phyloP scores from a whole-genome alignment of 1,284 basidiomycete species.

The Amylostereum areolatum region DNA sequence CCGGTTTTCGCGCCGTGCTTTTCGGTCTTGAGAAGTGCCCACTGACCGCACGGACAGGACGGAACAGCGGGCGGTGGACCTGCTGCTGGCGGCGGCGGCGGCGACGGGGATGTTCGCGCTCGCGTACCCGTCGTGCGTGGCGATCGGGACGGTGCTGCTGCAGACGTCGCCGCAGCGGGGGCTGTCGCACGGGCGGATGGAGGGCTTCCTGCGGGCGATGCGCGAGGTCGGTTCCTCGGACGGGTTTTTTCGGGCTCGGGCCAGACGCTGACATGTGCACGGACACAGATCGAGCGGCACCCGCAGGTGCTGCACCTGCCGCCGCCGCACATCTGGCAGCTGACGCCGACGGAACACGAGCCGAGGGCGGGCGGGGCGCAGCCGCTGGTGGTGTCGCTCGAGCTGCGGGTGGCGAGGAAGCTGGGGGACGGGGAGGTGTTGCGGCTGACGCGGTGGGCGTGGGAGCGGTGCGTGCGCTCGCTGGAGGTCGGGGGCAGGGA shows the following conservation, averaged over 20 bases:
- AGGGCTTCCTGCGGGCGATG: slow-evolving; percentile 70
- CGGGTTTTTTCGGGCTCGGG: too few species aligned
- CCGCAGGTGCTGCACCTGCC: slow-evolving; percentile 74
- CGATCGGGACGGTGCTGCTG: slow-evolving; percentile 77
- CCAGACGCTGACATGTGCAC: background rate
- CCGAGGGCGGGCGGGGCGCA: slow-evolving; percentile 19
- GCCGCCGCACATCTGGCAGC: slow-evolving; percentile 83
- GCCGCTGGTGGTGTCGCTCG: slow-evolving; percentile 74
- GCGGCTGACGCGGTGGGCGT: slow-evolving; percentile 65
- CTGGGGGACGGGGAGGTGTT: slow-evolving; percentile 71
- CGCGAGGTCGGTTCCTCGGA: slow-evolving; percentile 55
- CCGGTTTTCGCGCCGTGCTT: slow-evolving; percentile 9
- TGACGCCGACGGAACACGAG: slow-evolving; percentile 43
- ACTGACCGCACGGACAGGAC: slow-evolving; percentile 27
- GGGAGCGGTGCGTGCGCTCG: slow-evolving; percentile 50
- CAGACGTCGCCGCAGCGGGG: slow-evolving; percentile 79
- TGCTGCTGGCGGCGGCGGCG: slow-evolving; percentile 68
- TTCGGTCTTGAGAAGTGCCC: too few species aligned
- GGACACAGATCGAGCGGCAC: slow-evolving; percentile 71
- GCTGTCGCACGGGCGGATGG: slow-evolving; percentile 59
- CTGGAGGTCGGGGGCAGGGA: slow-evolving; percentile 24
- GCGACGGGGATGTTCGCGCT: slow-evolving; percentile 75
- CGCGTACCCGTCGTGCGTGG: slow-evolving; percentile 73
- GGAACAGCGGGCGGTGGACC: slow-evolving; percentile 65
- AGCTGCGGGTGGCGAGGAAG: slow-evolving; percentile 68